Conservation (phyloP, 192 early-diverging fungal species). For the Endogone sp. region DNA sequence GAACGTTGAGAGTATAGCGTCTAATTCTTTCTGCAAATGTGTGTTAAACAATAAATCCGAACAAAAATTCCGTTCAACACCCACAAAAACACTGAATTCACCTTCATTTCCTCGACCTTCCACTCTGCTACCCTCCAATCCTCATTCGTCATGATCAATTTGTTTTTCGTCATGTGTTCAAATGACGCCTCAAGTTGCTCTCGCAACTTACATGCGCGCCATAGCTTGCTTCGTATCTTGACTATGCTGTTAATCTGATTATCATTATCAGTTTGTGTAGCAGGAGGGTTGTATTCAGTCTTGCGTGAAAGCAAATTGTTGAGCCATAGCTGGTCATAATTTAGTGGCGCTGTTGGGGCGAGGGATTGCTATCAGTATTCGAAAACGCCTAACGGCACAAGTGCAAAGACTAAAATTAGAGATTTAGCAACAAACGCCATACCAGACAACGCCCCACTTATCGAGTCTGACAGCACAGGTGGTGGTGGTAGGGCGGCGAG, state of each 20-base stretch:
- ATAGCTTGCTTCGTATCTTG: not conserved
- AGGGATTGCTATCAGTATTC: no score
- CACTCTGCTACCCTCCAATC: not conserved
- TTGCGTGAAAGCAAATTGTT: not conserved
- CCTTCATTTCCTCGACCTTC: not conserved
- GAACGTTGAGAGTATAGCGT: not conserved
- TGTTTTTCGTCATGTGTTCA: not conserved
- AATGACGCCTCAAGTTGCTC: not conserved
- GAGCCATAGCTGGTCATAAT: not conserved
- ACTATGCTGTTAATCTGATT: not conserved
- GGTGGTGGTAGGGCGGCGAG: no score
- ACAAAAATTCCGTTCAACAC: not conserved
- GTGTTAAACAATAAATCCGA: not conserved
- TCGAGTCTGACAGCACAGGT: no score
- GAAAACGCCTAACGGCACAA: no score
- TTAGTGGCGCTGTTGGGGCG: not conserved
- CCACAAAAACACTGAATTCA: not conserved
- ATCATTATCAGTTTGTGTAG: not conserved
- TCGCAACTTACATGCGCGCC: not conserved
- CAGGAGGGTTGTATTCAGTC: not conserved
- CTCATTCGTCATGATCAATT: not conserved
- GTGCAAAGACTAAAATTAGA: no score
- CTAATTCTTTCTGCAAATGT: not conserved
- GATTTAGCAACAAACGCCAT: no score
- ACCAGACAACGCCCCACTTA: no score